Percentiles rank a stretch among this genome's conserved stretches.
Conservation (phyloP, 179 eudicot genomes). For the Beta lomatogona region DNA sequence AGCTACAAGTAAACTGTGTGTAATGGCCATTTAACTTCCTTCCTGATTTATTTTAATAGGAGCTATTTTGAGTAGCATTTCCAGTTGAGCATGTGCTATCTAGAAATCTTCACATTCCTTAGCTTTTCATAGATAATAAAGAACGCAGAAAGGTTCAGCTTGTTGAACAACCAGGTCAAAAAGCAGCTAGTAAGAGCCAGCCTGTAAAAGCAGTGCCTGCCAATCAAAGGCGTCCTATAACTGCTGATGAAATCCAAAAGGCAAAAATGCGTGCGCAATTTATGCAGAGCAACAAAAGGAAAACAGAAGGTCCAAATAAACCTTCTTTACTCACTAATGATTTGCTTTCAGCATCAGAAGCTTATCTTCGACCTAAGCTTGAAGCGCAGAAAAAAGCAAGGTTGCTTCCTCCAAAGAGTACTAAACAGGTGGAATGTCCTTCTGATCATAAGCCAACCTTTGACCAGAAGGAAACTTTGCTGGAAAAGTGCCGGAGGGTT, state of each 20-base stretch:
- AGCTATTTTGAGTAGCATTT: background rate
- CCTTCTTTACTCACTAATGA: constrained; percentile 45
- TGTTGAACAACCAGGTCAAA: constrained; percentile 95
- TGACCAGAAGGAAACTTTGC: constrained; percentile 45
- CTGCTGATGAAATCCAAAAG: constrained; percentile 97
- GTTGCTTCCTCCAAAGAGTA: constrained; percentile 37
- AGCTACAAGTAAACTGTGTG: background rate
- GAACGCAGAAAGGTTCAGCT: constrained; percentile 88
- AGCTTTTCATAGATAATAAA: constrained; percentile 61
- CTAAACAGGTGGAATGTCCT: constrained; percentile 37
- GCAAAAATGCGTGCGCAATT: constrained; percentile 90
- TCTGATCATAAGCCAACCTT: constrained; percentile 36
- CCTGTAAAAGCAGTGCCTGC: constrained; percentile 50
- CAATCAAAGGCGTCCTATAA: constrained; percentile 84
- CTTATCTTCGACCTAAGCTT: constrained; percentile 51
- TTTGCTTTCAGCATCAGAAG: constrained; percentile 50
- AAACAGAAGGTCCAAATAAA: constrained; percentile 48
- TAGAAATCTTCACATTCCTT: constrained; percentile 40
- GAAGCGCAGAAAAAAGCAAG: constrained; percentile 59
- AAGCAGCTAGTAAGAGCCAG: constrained; percentile 50
- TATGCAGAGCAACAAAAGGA: constrained; percentile 59
- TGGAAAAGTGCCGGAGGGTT: constrained; percentile 62
- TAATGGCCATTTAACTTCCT: background rate
- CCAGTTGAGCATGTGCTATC: background rate
- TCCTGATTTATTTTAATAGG: background rate